These are phyloP conservation scores for Colletotrichum sidae DNA, from an alignment of 2,329 filamentous ascomycete genomes.

Conservation along the genomic window DNA sequence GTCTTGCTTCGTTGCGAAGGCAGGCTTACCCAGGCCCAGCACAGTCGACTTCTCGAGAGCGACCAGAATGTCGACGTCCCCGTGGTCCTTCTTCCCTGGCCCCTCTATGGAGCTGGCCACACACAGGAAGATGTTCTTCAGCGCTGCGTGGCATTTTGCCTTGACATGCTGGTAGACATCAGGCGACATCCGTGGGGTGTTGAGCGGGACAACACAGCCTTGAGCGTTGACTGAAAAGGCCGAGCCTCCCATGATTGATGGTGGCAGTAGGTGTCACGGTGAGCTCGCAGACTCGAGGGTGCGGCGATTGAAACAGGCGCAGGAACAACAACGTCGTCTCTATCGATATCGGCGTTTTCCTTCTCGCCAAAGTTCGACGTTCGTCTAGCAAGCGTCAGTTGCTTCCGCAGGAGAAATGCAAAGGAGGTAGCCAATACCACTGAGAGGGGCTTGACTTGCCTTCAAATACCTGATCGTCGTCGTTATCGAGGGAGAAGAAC, in stretches of 20 bases:
- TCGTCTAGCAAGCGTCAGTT: too few relatives aligned
- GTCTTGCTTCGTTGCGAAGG: neutral
- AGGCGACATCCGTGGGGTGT: slow-evolving; percentile 74
- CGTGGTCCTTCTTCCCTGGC: slow-evolving; percentile 74
- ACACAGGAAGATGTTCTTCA: slow-evolving; percentile 63
- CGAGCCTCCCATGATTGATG: slow-evolving; percentile 72
- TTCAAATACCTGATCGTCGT: too few relatives aligned
- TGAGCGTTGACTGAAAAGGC: slow-evolving; percentile 63
- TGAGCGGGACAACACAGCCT: slow-evolving; percentile 49
- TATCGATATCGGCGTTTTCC: too few relatives aligned
- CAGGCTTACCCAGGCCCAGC: neutral
- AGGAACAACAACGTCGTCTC: too few relatives aligned
- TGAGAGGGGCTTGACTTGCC: too few relatives aligned
- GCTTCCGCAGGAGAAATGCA: too few relatives aligned
- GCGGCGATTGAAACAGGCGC: too few relatives aligned
- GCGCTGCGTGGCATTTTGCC: slow-evolving; percentile 54
- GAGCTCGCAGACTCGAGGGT: too few relatives aligned
- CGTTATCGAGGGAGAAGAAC: too few relatives aligned
- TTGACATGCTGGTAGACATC: slow-evolving; percentile 67
- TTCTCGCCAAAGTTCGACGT: too few relatives aligned
- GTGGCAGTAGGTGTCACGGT: neutral
- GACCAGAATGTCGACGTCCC: slow-evolving; percentile 80
- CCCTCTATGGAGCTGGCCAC: slow-evolving; percentile 75
- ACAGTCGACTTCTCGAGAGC: slow-evolving; percentile 46
- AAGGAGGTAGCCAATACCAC: too few relatives aligned